phyloP scores from a whole-genome alignment of 2,329 filamentous ascomycete genomes.

The Verticillium nonalfalfae region DNA sequence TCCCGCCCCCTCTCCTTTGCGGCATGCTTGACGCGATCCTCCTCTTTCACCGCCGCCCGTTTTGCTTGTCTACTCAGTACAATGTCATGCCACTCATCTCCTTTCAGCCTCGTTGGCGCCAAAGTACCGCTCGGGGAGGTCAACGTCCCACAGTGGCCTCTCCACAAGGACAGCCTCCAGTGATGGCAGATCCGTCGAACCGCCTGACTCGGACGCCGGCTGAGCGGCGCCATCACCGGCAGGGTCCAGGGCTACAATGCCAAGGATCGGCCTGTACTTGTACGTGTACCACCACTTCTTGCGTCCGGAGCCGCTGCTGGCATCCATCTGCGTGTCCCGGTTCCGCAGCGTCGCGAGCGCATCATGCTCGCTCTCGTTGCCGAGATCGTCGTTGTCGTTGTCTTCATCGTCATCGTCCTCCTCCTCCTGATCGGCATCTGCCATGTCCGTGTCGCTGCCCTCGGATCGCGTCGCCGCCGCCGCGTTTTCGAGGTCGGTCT shows the following conservation, averaged over 20 bases:
- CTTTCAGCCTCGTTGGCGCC: constrained; percentile 48
- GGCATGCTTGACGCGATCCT: background rate
- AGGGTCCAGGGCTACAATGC: constrained; percentile 43
- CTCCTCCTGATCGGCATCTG: constrained; percentile 25
- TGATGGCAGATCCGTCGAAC: constrained; percentile 17
- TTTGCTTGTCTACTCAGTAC: background rate
- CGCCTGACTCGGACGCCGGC: background rate
- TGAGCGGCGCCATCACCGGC: background rate
- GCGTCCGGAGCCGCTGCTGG: constrained; percentile 15
- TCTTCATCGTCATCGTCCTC: constrained; percentile 25
- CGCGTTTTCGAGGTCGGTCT: constrained; percentile 21
- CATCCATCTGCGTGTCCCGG: constrained; percentile 12
- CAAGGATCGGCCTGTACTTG: constrained; percentile 92
- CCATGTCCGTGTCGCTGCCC: constrained; percentile 30
- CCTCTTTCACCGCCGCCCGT: background rate
- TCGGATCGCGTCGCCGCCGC: constrained; percentile 18
- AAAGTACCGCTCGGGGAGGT: constrained; percentile 66
- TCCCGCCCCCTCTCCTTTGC: background rate
- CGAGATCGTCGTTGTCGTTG: constrained; percentile 30
- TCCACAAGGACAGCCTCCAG: constrained; percentile 86
- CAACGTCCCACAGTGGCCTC: constrained; percentile 76
- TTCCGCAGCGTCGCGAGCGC: constrained; percentile 27
- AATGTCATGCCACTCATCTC: background rate
- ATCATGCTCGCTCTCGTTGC: constrained; percentile 12
- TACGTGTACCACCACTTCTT: constrained; percentile 70